A percentile compares a stretch with the other conserved stretches of the same genome.
These are phyloP conservation scores for Aspergillus tanneri DNA, from an alignment of 2,329 filamentous ascomycete genomes.

Conservation along the genomic window DNA sequence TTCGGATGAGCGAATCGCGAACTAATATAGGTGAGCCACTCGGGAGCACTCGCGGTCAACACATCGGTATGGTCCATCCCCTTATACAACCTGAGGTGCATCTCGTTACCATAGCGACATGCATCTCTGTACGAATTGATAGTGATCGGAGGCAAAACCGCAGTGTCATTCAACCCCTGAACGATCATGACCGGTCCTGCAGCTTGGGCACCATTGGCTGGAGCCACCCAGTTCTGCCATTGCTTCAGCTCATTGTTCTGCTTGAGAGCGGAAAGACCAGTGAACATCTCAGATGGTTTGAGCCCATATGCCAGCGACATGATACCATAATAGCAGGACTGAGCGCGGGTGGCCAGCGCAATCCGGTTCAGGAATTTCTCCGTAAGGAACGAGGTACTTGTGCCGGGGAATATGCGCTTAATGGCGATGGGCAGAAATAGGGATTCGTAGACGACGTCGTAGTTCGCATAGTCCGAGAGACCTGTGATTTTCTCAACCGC, in stretches of 20 bases:
- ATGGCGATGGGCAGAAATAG: slow-evolving; percentile 1
- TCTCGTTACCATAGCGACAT: not conserved
- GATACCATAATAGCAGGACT: slow-evolving; percentile 3
- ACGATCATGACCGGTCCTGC: not conserved
- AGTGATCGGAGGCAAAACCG: not conserved
- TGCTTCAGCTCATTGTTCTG: not conserved
- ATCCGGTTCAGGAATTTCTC: slow-evolving; percentile 1
- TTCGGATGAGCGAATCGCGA: slow-evolving; percentile 1
- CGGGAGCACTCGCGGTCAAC: slow-evolving; percentile 1
- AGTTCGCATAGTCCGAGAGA: not conserved
- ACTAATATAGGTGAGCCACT: slow-evolving; percentile 4
- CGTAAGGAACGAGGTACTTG: not conserved
- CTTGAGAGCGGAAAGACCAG: not conserved
- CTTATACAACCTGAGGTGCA: not conserved
- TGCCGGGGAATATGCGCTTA: not conserved
- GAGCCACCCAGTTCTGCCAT: not conserved
- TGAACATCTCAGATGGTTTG: not conserved
- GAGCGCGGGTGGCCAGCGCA: not conserved
- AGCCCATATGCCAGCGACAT: slow-evolving; percentile 1
- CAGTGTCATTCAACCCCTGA: not conserved
- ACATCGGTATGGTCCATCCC: not conserved
- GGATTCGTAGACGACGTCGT: not conserved
- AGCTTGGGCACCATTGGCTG: not conserved
- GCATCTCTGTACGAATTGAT: too few relatives aligned
- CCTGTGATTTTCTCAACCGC: not conserved